A percentile compares a stretch with the other conserved stretches of the same genome.
Conservation (phyloP, 139 green algal species). For the Chlamydomonas sphaeroides region DNA sequence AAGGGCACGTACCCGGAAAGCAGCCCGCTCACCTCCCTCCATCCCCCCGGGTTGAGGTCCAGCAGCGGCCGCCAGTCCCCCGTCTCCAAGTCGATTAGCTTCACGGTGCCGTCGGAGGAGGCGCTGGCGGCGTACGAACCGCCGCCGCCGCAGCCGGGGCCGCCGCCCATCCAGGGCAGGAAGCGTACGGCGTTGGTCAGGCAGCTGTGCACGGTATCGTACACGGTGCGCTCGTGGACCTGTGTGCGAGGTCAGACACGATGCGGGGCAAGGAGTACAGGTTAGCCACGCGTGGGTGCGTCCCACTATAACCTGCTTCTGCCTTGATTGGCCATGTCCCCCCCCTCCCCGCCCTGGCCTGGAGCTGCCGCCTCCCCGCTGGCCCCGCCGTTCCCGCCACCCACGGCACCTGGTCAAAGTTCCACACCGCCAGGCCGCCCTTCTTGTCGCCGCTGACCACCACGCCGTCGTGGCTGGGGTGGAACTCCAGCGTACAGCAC, state of each 20-base stretch:
- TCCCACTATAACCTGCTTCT: too few relatives aligned
- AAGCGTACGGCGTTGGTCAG: conserved; percentile 74
- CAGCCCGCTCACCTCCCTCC: conserved; percentile 13
- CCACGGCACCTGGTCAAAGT: conserved; percentile 73
- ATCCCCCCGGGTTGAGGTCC: conserved; percentile 78
- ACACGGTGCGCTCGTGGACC: conserved; percentile 82
- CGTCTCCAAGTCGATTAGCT: conserved; percentile 80
- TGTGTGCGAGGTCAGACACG: too few relatives aligned
- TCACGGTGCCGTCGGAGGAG: conserved; percentile 63
- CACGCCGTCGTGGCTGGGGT: conserved; percentile 72
- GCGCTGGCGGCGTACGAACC: conserved; percentile 36
- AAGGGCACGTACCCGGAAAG: not conserved
- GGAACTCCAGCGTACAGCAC: conserved; percentile 80
- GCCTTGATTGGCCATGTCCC: too few relatives aligned
- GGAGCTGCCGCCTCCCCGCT: too few relatives aligned
- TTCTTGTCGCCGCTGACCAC: conserved; percentile 87
- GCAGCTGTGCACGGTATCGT: conserved; percentile 67
- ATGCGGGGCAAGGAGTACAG: too few relatives aligned
- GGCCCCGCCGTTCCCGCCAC: too few relatives aligned
- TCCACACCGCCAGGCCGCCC: conserved; percentile 83
- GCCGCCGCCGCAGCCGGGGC: too few relatives aligned
- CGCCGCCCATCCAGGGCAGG: conserved; percentile 35
- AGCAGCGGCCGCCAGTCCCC: conserved; percentile 60
- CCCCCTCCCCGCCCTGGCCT: not conserved
- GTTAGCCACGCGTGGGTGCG: too few relatives aligned